Conservation (phyloP, 495 filamentous ascomycete genomes). For the Xylaria castorea region DNA sequence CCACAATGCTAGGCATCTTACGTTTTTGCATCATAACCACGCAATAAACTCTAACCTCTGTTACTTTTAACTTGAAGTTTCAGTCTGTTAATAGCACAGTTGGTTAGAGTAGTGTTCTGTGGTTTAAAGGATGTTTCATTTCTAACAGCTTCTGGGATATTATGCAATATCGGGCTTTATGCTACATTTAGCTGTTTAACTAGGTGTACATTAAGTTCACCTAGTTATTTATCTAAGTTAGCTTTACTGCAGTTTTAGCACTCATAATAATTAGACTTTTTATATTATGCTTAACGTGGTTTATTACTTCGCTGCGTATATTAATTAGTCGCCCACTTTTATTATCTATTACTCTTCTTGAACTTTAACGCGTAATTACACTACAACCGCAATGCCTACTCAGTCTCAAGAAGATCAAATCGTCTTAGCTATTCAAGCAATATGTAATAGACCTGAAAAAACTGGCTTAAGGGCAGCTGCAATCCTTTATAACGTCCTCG, state of each 20-base stretch:
- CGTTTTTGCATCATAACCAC: not conserved
- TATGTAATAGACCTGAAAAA: too few species aligned
- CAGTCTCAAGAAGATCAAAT: too few species aligned
- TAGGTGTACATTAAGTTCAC: not conserved
- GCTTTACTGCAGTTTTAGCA: not conserved
- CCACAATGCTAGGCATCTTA: not conserved
- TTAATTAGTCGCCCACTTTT: too few species aligned
- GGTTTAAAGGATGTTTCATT: not conserved
- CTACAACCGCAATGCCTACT: too few species aligned
- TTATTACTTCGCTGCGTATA: too few species aligned
- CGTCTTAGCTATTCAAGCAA: too few species aligned
- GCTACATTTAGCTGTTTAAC: not conserved
- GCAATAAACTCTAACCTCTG: not conserved
- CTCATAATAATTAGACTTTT: not conserved
- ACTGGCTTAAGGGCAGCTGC: too few species aligned
- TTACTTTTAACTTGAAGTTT: not conserved
- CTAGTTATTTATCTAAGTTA: not conserved
- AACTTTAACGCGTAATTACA: too few species aligned
- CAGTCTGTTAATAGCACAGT: not conserved
- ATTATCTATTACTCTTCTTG: too few species aligned
- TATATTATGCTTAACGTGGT: too few species aligned
- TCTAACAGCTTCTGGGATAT: not conserved
- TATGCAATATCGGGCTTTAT: not conserved
- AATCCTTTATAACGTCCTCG: too few species aligned
- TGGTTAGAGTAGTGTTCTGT: not conserved